phyloP scores from a whole-genome alignment of 345 rosid species.

The Dipteronia sinensis region DNA sequence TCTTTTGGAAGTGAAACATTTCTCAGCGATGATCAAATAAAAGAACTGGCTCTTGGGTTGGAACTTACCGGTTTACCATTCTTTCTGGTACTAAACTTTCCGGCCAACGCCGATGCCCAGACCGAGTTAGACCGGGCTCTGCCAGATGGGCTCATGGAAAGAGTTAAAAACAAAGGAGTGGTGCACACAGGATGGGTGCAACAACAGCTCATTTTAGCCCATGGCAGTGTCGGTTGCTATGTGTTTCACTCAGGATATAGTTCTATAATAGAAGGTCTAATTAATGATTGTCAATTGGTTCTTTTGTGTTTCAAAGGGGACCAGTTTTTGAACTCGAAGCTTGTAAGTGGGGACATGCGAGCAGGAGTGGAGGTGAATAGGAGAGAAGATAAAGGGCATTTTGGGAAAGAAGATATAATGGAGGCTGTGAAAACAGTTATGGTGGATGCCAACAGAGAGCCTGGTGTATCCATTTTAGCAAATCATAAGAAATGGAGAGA shows the following conservation, averaged over 20 bases:
- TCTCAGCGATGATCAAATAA: conserved; percentile 29
- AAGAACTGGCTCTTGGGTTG: conserved; percentile 32
- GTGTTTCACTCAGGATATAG: conserved; percentile 37
- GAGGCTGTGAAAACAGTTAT: conserved; percentile 32
- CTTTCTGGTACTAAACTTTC: conserved; percentile 35
- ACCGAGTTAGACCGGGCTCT: conserved; percentile 13
- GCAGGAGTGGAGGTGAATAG: conserved; percentile 34
- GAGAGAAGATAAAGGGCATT: conserved; percentile 37
- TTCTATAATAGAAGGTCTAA: conserved; percentile 32
- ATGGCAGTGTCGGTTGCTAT: conserved; percentile 29
- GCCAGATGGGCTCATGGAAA: conserved; percentile 34
- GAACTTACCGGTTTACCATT: conserved; percentile 38
- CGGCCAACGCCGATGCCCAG: conserved; percentile 5
- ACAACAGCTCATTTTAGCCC: conserved; percentile 31
- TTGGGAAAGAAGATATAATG: conserved; percentile 22
- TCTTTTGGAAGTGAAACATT: conserved; percentile 40
- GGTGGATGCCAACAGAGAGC: conserved; percentile 32
- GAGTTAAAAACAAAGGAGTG: conserved; percentile 29
- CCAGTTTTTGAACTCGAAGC: conserved; percentile 39
- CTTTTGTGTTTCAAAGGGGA: conserved; percentile 39
- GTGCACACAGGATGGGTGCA: conserved; percentile 41
- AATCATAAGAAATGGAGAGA: conserved; percentile 33
- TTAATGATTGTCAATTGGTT: conserved; percentile 36
- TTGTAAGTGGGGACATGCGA: conserved; percentile 28
- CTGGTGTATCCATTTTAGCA: conserved; percentile 23